Conservation (phyloP, 495 filamentous ascomycete species). For the Aspergillus kassunensis region DNA sequence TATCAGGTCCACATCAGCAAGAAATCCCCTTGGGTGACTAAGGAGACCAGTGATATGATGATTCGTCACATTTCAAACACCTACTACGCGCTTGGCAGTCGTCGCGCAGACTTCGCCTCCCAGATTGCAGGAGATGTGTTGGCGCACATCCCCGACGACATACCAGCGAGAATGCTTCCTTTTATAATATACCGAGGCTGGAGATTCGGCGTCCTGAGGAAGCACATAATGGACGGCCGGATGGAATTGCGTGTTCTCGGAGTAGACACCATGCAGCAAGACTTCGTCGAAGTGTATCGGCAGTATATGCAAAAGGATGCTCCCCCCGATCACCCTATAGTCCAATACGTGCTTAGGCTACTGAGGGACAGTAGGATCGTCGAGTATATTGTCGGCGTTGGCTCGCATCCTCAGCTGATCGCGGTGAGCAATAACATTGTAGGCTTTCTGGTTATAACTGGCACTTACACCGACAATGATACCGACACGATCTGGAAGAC, state of each 20-base stretch:
- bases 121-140: slow-evolving; percentile 35
- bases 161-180: slow-evolving; percentile 20
- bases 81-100: slow-evolving; percentile 24
- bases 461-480: slow-evolving; percentile 64
- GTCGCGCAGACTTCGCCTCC: slow-evolving; percentile 20
- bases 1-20: slow-evolving; percentile 37
- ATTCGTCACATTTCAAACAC: slow-evolving; percentile 23
- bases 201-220: slow-evolving; percentile 66
- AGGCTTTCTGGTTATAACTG: slow-evolving; percentile 81
- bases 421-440: slow-evolving; percentile 76
- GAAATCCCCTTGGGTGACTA: slow-evolving; percentile 36
- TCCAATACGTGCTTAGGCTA: slow-evolving; percentile 62
- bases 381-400: slow-evolving; percentile 83
- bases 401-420: slow-evolving; percentile 89
- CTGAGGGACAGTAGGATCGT: slow-evolving; percentile 64
- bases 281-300: slow-evolving; percentile 61
- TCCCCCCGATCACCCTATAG: slow-evolving; percentile 44
- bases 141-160: slow-evolving; percentile 36
- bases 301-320: slow-evolving; percentile 43
- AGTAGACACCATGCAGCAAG: slow-evolving; percentile 64
- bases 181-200: slow-evolving; percentile 56
- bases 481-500: slow-evolving; percentile 84
- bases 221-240: slow-evolving; percentile 71
- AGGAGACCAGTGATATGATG: slow-evolving; percentile 33
- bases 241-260: slow-evolving; percentile 85